phyloP scores from a whole-genome alignment of 2,329 filamentous ascomycete genomes.

The Ophiosphaerella herpotricha region DNA sequence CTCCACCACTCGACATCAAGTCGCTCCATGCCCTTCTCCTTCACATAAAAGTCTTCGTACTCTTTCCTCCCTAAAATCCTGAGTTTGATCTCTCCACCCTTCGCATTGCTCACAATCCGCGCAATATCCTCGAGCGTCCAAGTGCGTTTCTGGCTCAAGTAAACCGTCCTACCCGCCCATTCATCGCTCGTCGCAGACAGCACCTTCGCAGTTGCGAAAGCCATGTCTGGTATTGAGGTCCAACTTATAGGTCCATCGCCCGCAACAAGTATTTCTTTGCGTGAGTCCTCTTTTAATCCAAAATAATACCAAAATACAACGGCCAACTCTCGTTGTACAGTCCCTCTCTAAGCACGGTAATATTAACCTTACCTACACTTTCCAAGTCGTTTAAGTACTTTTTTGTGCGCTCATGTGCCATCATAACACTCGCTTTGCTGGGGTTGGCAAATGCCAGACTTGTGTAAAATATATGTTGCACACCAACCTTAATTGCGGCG shows the following conservation, averaged over 20 bases:
- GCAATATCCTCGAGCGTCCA: conserved; percentile 38
- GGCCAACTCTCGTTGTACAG: conserved; percentile 56
- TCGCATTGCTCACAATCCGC: conserved; percentile 29
- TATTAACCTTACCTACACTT: conserved; percentile 20
- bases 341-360: conserved; percentile 51
- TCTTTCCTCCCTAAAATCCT: conserved; percentile 46
- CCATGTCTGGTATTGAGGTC: conserved; percentile 52
- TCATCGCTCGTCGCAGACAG: conserved; percentile 38
- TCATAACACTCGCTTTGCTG: conserved; percentile 51
- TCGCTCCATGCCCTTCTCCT: conserved; percentile 43
- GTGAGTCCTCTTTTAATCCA: conserved; percentile 36
- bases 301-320: conserved; percentile 53
- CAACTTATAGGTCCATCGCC: conserved; percentile 51
- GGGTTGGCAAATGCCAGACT: conserved; percentile 50
- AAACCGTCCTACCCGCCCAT: conserved; percentile 45
- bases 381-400: conserved; percentile 42
- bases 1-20: conserved; percentile 53
- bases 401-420: conserved; percentile 53
- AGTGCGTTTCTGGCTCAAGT: conserved; percentile 41
- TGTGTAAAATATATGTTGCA: conserved; percentile 54
- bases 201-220: conserved; percentile 49
- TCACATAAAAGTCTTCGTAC: conserved; percentile 49
- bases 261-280: conserved; percentile 46
- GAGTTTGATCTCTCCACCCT: conserved; percentile 37
- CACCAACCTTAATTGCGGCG: conserved; percentile 47